Percentiles rank a stretch among this genome's conserved stretches.
Conservation (phyloP, 192 early-diverging fungal genomes). For the Entophlyctis helioformis region DNA sequence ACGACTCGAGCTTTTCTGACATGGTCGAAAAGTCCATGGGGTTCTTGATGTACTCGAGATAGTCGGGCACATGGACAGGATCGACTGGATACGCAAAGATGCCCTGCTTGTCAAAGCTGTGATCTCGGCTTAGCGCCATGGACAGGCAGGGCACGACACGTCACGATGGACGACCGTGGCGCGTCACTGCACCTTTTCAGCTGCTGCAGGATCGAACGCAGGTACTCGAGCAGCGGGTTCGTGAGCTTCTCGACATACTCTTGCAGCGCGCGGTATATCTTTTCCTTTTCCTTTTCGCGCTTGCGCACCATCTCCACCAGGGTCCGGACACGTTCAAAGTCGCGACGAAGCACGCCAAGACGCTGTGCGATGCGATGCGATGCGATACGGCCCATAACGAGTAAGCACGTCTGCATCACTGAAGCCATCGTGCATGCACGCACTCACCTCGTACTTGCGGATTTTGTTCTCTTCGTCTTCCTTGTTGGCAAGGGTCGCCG, state of each 20-base stretch:
- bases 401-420: no score
- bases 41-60: constrained; percentile 47
- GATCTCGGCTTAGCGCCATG: neutral
- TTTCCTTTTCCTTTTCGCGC: constrained; percentile 29
- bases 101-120: constrained; percentile 51
- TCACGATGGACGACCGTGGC: neutral
- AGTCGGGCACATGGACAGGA: constrained; percentile 58
- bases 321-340: constrained; percentile 80
- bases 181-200: constrained; percentile 36
- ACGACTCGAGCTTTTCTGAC: constrained; percentile 33
- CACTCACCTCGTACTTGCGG: constrained; percentile 43
- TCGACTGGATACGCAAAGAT: constrained; percentile 62
- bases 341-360: constrained; percentile 50
- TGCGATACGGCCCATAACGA: no score
- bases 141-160: constrained; percentile 1
- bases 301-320: constrained; percentile 66
- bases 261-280: constrained; percentile 36
- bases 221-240: constrained; percentile 57
- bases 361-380: no score
- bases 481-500: constrained; percentile 30
- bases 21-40: constrained; percentile 77
- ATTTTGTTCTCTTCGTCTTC: constrained; percentile 68
- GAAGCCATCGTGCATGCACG: no score
- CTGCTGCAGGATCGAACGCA: constrained; percentile 53
- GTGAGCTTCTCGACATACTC: constrained; percentile 55